Conservation (phyloP, 2,329 filamentous ascomycete species). For the Acarospora socialis region DNA sequence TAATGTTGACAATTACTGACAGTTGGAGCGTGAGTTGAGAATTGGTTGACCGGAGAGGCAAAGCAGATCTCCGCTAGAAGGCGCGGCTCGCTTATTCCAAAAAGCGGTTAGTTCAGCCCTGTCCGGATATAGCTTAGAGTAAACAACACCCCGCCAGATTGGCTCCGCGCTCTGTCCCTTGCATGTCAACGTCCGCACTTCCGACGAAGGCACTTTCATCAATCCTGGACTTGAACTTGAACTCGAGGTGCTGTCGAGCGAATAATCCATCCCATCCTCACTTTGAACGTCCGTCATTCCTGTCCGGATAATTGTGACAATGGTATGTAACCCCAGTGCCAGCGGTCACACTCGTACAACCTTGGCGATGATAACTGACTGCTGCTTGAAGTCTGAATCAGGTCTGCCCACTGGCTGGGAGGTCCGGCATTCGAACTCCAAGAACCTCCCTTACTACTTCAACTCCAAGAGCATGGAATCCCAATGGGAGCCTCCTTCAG, state of each 20-base stretch:
- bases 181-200: too few relatives aligned
- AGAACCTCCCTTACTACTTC: conserved; percentile 99
- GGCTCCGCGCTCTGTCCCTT: too few relatives aligned
- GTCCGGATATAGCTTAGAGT: neutral
- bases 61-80: too few relatives aligned
- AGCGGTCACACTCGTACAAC: too few relatives aligned
- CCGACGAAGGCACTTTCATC: too few relatives aligned
- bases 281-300: neutral
- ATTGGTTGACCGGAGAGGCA: too few relatives aligned
- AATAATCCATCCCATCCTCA: too few relatives aligned
- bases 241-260: too few relatives aligned
- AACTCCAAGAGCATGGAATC: conserved; percentile 75
- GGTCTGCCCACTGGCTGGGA: conserved; percentile 84
- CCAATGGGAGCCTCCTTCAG: conserved; percentile 77
- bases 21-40: too few relatives aligned
- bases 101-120: neutral
- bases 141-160: too few relatives aligned
- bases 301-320: neutral
- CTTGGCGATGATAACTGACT: conserved; percentile 4
- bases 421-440: conserved; percentile 94
- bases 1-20: conserved; percentile 15
- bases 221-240: too few relatives aligned
- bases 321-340: neutral
- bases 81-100: too few relatives aligned
- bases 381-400: conserved; percentile 45